Base-by-base conservation (phyloP, 2,329 filamentous ascomycete genomes). In the Penicillium sp. region DNA sequence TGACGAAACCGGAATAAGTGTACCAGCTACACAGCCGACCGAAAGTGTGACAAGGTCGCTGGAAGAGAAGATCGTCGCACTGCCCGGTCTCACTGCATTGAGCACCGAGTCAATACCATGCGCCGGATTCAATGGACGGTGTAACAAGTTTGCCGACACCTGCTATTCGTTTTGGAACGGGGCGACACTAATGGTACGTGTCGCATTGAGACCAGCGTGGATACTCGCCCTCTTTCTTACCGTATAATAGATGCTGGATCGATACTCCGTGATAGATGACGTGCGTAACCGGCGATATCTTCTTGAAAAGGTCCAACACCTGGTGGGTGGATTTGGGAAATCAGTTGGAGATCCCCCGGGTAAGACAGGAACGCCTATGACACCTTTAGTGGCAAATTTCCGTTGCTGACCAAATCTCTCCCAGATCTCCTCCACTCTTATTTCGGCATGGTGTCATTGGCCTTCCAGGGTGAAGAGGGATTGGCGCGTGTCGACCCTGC, bases 131-230 rank as follows among this genome's bases (percentile, higher is more conserved):
- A 96, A 96, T 68, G 95, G 95, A 26, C 86, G 95, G 49, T 87
- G 86, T 71, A 97, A 96, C 78, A 99, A 99, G 74, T 83, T 88
- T 48, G 90, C 90, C 10, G 95, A 99, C 75, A 98, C 95, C 0
- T 99, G 95, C 76, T 99, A 99, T 74, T 89, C 86, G 22, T 99
- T 93, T 81, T 99, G 95, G 95, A 91, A 90, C 0, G 82, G 83
- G 4, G 91, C 86, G 2, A 86, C 91, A 50, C 72, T 84, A 50
- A 71, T 73, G 57, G 80, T 82, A 73, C 66, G 72, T 48, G 41
- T 16, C 16, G 14, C 37, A 24, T 46, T 24, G 43, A 27, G 24
- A 24, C 22, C 16, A 33, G 8, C 22, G 5, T 26, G 31, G 24
- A 7, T 14, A 24, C 24, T n/a, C 3, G 0, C 24, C 6, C 33